A percentile compares a stretch with the other conserved stretches of the same genome.
These are phyloP conservation scores for Starmerella tilneyi DNA, from an alignment of 805 yeast genomes.

Conservation along the genomic window DNA sequence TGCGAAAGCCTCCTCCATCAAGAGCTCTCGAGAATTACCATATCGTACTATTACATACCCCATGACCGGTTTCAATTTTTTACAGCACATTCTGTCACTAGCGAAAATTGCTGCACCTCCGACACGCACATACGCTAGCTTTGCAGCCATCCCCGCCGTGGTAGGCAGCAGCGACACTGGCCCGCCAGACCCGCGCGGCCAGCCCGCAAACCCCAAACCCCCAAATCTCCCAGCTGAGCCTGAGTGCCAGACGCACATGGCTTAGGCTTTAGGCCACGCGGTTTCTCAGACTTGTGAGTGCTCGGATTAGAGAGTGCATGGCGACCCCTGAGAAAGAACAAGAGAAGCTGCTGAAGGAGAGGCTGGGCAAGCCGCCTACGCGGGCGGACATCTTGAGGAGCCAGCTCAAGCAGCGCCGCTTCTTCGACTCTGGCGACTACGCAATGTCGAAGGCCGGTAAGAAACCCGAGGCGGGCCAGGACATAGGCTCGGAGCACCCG, in stretches of 20 bases:
- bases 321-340: constrained; percentile 15
- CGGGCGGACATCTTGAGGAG: constrained; percentile 26
- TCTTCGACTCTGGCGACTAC: constrained; percentile 89
- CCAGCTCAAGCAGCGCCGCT: constrained; percentile 62
- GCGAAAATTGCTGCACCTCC: no score
- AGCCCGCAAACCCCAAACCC: constrained; percentile 7
- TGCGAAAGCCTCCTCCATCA: no score
- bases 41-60: no score
- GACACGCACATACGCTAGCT: no score
- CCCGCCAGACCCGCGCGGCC: no score
- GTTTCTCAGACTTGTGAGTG: neutral
- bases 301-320: neutral
- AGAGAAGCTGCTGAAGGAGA: constrained; percentile 12
- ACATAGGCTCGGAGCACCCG: constrained; percentile 27
- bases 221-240: constrained; percentile 1
- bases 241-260: constrained; percentile 6
- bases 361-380: constrained; percentile 22
- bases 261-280: neutral
- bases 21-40: no score
- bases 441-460: constrained; percentile 51
- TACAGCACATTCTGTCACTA: no score
- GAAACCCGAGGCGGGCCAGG: constrained; percentile 23
- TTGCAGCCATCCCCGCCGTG: no score
- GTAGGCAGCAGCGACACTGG: no score
- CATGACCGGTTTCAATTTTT: no score